A percentile compares a stretch with the other conserved stretches of the same genome.
Evolutionary conservation across 441 rosid species (phyloP).

Genomic region (Erysimum cheiri): DNA sequence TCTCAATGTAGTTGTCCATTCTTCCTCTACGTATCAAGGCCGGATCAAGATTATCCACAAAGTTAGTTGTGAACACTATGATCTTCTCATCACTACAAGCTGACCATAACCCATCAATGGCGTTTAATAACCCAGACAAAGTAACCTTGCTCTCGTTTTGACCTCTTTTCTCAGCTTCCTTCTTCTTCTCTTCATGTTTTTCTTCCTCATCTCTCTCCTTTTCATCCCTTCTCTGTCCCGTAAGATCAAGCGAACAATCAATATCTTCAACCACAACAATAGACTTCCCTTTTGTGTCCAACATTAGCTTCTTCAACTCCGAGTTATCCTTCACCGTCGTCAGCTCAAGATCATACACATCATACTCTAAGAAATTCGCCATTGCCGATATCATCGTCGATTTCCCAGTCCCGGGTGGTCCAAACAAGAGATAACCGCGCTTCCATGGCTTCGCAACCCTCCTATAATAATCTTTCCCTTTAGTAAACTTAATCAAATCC

Average conservation of each 20-base stretch:
- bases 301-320: constrained; percentile 64
- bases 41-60: constrained; percentile 48
- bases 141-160: constrained; percentile 9
- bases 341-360: constrained; percentile 71
- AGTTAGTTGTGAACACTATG: constrained; percentile 51
- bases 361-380: constrained; percentile 69
- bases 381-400: constrained; percentile 78
- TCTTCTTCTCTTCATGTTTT: not conserved
- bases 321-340: constrained; percentile 71
- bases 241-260: constrained; percentile 14
- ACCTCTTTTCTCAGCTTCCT: too few species aligned
- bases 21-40: constrained; percentile 45
- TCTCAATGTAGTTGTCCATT: too few species aligned
- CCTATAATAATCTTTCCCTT: constrained; percentile 61
- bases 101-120: constrained; percentile 27
- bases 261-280: constrained; percentile 60
- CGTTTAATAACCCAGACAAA: constrained; percentile 7
- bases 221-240: not conserved
- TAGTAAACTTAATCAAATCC: constrained; percentile 58
- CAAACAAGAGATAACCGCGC: constrained; percentile 68
- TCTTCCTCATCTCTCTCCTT: not conserved
- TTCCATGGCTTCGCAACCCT: constrained; percentile 76
- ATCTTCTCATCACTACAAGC: constrained; percentile 44
- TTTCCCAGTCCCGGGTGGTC: constrained; percentile 76
- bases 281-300: constrained; percentile 63